Evolutionary conservation across 2,329 filamentous ascomycete genomes (phyloP), one percentile per base, ranked within the genome.

Genomic region (Aureobasidium leucospermi): DNA sequence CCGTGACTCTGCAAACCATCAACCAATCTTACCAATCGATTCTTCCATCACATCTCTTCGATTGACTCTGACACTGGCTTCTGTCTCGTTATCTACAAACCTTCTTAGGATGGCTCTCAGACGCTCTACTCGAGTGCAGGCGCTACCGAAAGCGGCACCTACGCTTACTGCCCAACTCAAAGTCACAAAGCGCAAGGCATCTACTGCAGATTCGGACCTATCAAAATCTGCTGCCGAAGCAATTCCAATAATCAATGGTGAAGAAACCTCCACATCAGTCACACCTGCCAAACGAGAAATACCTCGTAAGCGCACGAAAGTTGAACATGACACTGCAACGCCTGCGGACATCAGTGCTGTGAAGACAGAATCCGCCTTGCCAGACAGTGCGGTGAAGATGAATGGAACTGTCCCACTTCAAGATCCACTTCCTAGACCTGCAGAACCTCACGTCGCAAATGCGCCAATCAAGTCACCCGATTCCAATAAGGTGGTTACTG

Each of bases 391-490:
- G 32, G 73, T 71, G 23, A 74, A 76, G 60, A 70, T 74, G 41
- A 71, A 75, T 58, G 73, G 73, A 60, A 66, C 67, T 28, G 9
- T 7, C 11, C 5, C 10, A 3, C 2, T 13, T 19, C 28, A 13
- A 15, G 23, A 52, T 3, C 58, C 65, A n/a, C 61, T 59, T 1
- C 72, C 77, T 55, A 81, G 86, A 28, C 79, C 87, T 1, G 86
- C 85, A 13, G 78, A 85, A 63, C 84, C 86, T 0, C 81, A 81
- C 64, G 74, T 76, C 13, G 88, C 86, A 45, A 90, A 90, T 69
- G 88, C 87, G 1, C 79, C 83, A 1, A 77, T 92, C 9, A 73
- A 89, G n/a, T 89, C 88, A 0, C 87, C 88, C 1, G 81, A 85
- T 68, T 85, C 86, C 3, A 87, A 85, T 2, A 79, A 83, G 46